Percentiles rank a stretch among this genome's conserved stretches.
Conservation (phyloP, 805 yeast genomes). For the Candida silvicultrix region DNA sequence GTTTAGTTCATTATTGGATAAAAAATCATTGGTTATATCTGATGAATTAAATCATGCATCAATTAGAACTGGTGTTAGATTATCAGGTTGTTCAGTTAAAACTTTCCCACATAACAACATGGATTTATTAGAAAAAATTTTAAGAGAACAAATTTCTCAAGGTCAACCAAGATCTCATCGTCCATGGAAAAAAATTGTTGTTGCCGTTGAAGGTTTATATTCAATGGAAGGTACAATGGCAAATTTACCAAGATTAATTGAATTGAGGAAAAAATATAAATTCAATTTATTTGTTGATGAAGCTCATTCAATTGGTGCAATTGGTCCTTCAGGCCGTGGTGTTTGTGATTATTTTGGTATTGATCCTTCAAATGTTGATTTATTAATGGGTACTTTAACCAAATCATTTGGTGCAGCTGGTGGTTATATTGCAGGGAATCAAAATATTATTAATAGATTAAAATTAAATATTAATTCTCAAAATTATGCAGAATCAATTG, state of each 20-base stretch:
- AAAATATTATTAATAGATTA: slow-evolving; percentile 63
- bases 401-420: slow-evolving; percentile 99
- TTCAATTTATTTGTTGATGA: slow-evolving; percentile 91
- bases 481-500: slow-evolving; percentile 74
- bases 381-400: slow-evolving; percentile 96
- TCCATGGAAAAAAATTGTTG: slow-evolving; percentile 86
- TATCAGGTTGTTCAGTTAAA: slow-evolving; percentile 89
- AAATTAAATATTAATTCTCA: slow-evolving; percentile 68
- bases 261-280: slow-evolving; percentile 75
- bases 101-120: slow-evolving; percentile 91
- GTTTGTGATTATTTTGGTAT: slow-evolving; percentile 90
- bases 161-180: slow-evolving; percentile 95
- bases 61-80: slow-evolving; percentile 88
- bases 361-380: slow-evolving; percentile 69
- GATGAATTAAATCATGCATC: slow-evolving; percentile 96
- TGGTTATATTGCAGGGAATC: slow-evolving; percentile 85
- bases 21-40: slow-evolving; percentile 84
- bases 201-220: slow-evolving; percentile 88
- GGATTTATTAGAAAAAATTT: slow-evolving; percentile 64
- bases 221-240: slow-evolving; percentile 92
- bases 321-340: slow-evolving; percentile 92
- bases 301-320: slow-evolving; percentile 98
- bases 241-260: slow-evolving; percentile 70
- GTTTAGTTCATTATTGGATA: slow-evolving; percentile 76
- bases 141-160: slow-evolving; percentile 81